Base-by-base conservation (phyloP, 129 eudicot species). In the Flaveria bidentis region DNA sequence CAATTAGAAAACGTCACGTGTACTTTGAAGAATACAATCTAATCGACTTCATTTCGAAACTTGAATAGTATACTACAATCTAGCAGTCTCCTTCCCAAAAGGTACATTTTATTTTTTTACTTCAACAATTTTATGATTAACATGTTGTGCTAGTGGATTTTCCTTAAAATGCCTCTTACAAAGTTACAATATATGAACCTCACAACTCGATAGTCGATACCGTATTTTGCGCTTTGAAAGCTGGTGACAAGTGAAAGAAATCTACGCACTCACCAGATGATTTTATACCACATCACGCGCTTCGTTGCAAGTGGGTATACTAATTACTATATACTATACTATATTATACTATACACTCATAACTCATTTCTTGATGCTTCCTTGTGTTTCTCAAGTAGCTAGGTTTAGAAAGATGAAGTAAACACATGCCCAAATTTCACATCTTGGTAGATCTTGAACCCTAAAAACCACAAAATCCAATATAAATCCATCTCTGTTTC, bases 391-490 rank as follows among this genome's bases (percentile, higher is more conserved):
- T 72, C 71, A 70, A 62, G 73, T 36, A 36, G 41, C 41, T 79
- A 74, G 80, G 84, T 74, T 74, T 63, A 74, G 55, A 67, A 81
- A 44, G 41, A 20, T 60, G 36, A 52, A 77, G 57, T 39, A 58
- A 79, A 64, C 81, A 74, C 83, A 74, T 23, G 74, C 81, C 83
- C 73, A 83, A 74, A 65, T 42, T 73, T 41, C 49, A 73, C 69
- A 36, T 36, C 41, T 36, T 36, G 41, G 7, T 5, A 36, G 7
- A 74, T 45, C 46, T 45, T 74, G 60, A 72, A 76, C 74, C 79
- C 74, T 58, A 58, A 52, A 71, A 62, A 36, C 62, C 25, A 62
- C 56, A 23, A 62, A 46, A 62, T 62, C 79, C 61, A 62, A 25
- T 2, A 26, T 36, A 18, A 25, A 63, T 18, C 39, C 51, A 63